A percentile compares a stretch with the other conserved stretches of the same genome.
Conservation (phyloP, 2,329 filamentous ascomycete genomes). For the Exophiala lecanii-corni region DNA sequence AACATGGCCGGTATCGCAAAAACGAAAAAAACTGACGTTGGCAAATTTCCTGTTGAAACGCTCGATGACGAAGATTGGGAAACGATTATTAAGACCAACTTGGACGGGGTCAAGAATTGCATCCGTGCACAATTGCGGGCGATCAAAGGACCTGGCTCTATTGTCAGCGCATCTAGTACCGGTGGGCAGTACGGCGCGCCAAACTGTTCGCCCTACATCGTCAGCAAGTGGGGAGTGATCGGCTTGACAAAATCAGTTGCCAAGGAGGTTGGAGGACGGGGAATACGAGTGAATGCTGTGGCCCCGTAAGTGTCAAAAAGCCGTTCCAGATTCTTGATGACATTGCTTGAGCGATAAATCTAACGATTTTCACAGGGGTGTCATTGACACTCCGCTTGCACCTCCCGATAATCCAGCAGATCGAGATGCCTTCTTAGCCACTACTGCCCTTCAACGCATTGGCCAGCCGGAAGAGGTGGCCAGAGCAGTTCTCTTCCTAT, state of each 20-base stretch:
- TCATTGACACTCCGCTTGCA: neutral
- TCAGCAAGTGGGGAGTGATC: slow-evolving; percentile 40
- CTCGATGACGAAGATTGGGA: slow-evolving; percentile 2
- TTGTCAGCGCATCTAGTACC: slow-evolving; percentile 10
- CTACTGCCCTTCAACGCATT: neutral
- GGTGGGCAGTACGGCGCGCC: neutral
- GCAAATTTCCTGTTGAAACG: neutral
- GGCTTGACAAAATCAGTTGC: slow-evolving; percentile 40
- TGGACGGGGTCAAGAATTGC: slow-evolving; percentile 11
- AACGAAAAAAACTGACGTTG: too few relatives aligned
- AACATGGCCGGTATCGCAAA: neutral
- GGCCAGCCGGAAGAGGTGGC: neutral
- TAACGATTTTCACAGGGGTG: too few relatives aligned
- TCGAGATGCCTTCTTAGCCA: neutral
- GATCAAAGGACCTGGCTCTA: slow-evolving; percentile 4
- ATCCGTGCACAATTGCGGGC: slow-evolving; percentile 6
- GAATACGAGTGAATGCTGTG: slow-evolving; percentile 35
- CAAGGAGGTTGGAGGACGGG: slow-evolving; percentile 29
- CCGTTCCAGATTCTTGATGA: neutral
- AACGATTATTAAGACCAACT: slow-evolving; percentile 7
- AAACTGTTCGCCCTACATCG: slow-evolving; percentile 36
- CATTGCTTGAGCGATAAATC: too few relatives aligned
- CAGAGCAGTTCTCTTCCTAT: neutral
- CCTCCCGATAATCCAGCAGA: neutral
- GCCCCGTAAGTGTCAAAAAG: slow-evolving; percentile 4